phyloP scores from a whole-genome alignment of 1,284 basidiomycete genomes.

The Pisolithus thermaeus region DNA sequence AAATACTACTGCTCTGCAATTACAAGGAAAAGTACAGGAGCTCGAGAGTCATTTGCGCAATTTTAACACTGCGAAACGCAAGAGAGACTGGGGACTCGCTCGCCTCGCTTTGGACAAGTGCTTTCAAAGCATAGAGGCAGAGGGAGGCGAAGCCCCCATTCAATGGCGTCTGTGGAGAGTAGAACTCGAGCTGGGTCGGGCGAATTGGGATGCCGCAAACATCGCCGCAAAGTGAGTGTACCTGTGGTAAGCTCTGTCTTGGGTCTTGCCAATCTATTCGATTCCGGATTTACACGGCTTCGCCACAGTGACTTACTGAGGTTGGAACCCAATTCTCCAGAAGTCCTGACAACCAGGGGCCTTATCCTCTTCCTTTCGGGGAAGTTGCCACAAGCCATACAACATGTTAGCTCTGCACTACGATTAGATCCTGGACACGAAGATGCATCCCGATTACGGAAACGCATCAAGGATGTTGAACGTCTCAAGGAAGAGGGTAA shows the following conservation, averaged over 20 bases:
- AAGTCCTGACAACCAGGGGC: slow-evolving; percentile 76
- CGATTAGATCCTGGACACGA: slow-evolving; percentile 76
- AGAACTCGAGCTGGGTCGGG: slow-evolving; percentile 67
- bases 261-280: slow-evolving; percentile 1
- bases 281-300: background rate
- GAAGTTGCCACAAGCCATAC: slow-evolving; percentile 65
- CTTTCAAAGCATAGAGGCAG: slow-evolving; percentile 62
- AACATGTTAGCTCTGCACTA: slow-evolving; percentile 71
- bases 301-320: slow-evolving; percentile 68
- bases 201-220: slow-evolving; percentile 65
- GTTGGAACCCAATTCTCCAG: slow-evolving; percentile 67
- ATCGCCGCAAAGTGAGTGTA: slow-evolving; percentile 62
- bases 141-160: slow-evolving; percentile 64
- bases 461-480: slow-evolving; percentile 75
- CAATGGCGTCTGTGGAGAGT: slow-evolving; percentile 79
- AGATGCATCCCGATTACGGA: slow-evolving; percentile 64
- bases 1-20: slow-evolving; percentile 51
- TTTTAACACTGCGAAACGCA: slow-evolving; percentile 51
- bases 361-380: slow-evolving; percentile 73
- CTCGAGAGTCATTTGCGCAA: slow-evolving; percentile 62
- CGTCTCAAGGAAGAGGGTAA: slow-evolving; percentile 84
- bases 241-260: slow-evolving; percentile 2
- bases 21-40: slow-evolving; percentile 55
- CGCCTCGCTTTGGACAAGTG: slow-evolving; percentile 70
- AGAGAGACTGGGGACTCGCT: slow-evolving; percentile 65